Conservation (phyloP, 1,139 yeast species). For the Magnusiomyces paraingens region DNA sequence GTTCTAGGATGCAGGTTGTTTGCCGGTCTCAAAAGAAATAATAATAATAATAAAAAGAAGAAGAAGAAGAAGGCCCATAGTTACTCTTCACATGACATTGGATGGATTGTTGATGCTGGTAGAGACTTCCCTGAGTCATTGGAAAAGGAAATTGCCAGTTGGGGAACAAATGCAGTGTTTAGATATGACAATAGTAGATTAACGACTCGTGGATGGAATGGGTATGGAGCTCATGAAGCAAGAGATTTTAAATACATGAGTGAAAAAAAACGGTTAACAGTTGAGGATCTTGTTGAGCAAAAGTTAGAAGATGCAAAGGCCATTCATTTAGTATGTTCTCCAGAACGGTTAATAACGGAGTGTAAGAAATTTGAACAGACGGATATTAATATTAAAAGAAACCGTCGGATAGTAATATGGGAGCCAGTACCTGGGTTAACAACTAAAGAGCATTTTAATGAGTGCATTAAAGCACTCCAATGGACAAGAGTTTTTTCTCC, state of each 20-base stretch:
- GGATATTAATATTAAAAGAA: no score
- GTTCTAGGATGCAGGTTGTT: conserved; percentile 66
- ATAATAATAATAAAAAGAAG: neutral
- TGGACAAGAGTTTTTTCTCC: conserved; percentile 66
- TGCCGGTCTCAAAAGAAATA: neutral
- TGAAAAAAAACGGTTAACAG: conserved; percentile 58
- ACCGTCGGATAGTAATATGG: conserved; percentile 46
- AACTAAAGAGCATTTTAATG: conserved; percentile 41
- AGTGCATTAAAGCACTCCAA: conserved; percentile 40
- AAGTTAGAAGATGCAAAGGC: conserved; percentile 40
- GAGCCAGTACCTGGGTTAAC: conserved; percentile 87
- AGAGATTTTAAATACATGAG: conserved; percentile 48
- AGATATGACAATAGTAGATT: conserved; percentile 46
- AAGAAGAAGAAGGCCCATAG: no score
- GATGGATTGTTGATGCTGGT: conserved; percentile 78
- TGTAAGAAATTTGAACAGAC: conserved; percentile 31
- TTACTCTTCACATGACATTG: conserved; percentile 28
- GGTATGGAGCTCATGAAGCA: conserved; percentile 57
- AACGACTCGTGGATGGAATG: conserved; percentile 80
- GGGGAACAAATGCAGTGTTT: conserved; percentile 58
- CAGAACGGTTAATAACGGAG: conserved; percentile 39
- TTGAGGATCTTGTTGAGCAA: conserved; percentile 47
- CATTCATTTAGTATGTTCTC: conserved; percentile 72
- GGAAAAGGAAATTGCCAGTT: conserved; percentile 42
- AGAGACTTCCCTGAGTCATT: conserved; percentile 58